Evolutionary conservation across 257 asterid genomes (phyloP), one percentile per base, ranked within the genome.

Genomic region (Primulina eburnea): DNA sequence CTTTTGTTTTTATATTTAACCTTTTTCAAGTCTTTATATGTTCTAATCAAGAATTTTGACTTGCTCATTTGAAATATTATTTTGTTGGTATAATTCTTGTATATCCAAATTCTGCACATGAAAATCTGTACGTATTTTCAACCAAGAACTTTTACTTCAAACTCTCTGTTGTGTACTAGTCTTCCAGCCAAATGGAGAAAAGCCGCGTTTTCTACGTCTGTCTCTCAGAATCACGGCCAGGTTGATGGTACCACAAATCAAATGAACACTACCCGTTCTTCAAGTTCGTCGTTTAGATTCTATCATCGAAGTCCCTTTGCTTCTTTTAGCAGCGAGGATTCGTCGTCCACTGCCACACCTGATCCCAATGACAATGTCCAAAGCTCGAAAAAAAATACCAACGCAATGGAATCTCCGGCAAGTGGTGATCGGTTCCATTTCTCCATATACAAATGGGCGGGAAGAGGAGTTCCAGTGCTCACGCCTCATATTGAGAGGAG

Each of bases 391-490:
- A 77, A 67, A 64, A 73, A 50, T 0, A 47, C 70, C 21, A 68
- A 64, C 66, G 67, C 52, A 30, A 43, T 26, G 33, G 85, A 81
- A 47, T 43, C 53, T 14, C 56, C 53, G 2, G 8, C n/a, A 5
- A 12, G 53, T 52, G 81, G 69, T 29, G 67, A 78, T 69, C 85
- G 75, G 69, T 93, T 93, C 65, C 99, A 93, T 72, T 93, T 90
- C 84, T 93, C 97, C n/a, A 89, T 93, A 66, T 90, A 90, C 76
- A 90, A 87, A 76, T 93, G 99, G 99, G 90, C 88, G 24, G 95
- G 88, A 38, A 75, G 71, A 50, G 97, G 86, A 67, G 84, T 83
- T 37, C 92, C 95, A 12, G 70, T 83, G 72, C 72, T 85, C 60
- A 77, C 73, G 71, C 77, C 90, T 6, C 73, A 83, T 47, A 72